Conservation (phyloP, 1,284 basidiomycete species). For the Apiotrichum brassicae region DNA sequence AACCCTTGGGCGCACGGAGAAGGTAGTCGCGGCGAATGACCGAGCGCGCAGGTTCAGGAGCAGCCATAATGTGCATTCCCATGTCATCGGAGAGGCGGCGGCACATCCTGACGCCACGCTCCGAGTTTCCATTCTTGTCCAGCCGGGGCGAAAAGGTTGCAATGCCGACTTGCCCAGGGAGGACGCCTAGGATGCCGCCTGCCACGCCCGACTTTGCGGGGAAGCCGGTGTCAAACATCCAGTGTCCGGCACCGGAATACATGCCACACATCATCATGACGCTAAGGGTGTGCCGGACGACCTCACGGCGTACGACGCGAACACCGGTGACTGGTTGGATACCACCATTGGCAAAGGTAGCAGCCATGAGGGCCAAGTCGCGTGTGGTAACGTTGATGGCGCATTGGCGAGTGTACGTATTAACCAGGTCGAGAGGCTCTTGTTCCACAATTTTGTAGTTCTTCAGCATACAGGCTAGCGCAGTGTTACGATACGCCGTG, state of each 20-base stretch:
- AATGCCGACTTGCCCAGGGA: constrained; percentile 15
- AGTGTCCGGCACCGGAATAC: constrained; percentile 18
- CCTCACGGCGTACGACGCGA: constrained; percentile 9
- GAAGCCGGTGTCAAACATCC: constrained; percentile 11
- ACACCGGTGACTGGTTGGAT: constrained; percentile 16
- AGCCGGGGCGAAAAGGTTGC: constrained; percentile 15
- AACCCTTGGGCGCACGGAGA: constrained; percentile 2
- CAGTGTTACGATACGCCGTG: constrained; percentile 13
- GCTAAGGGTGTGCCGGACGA: constrained; percentile 13
- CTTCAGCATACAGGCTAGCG: constrained; percentile 17
- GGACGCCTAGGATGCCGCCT: constrained; percentile 14
- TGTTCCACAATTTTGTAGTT: constrained; percentile 10
- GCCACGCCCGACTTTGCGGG: constrained; percentile 16
- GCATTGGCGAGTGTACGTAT: constrained; percentile 17
- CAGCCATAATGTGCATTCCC: constrained; percentile 19
- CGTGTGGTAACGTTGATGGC: constrained; percentile 11
- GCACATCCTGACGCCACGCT: constrained; percentile 15
- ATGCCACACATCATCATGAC: constrained; percentile 20
- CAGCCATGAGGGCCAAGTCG: constrained; percentile 18
- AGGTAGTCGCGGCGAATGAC: constrained; percentile 15
- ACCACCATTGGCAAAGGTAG: constrained; percentile 16
- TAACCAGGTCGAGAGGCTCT: constrained; percentile 9
- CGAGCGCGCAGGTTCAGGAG: constrained; percentile 13
- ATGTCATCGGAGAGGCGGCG: constrained; percentile 16
- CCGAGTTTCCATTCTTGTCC: constrained; percentile 11